phyloP scores from a whole-genome alignment of 208 protist species.

The Naegleria lovaniensis region DNA sequence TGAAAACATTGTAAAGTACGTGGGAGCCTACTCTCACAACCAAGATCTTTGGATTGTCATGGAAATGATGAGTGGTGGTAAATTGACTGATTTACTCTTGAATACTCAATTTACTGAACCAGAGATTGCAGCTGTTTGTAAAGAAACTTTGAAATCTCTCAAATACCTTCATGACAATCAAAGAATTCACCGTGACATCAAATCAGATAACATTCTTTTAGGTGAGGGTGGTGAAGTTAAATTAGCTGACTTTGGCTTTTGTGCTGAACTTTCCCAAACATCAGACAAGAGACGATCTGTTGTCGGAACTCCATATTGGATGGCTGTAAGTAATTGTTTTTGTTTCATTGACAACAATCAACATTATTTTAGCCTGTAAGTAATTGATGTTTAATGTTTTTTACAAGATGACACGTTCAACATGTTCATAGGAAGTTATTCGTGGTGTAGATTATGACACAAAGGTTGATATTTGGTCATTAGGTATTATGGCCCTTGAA shows the following conservation, averaged over 20 bases:
- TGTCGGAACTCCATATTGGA: conserved; percentile 58
- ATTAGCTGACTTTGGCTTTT: conserved; percentile 53
- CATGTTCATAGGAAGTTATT: conserved; percentile 45
- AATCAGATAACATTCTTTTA: conserved; percentile 49
- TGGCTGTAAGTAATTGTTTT: not conserved
- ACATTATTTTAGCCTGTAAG: not conserved
- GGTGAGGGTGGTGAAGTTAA: conserved; percentile 35
- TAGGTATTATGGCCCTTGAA: conserved; percentile 58
- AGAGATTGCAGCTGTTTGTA: conserved; percentile 39
- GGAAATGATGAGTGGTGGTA: conserved; percentile 56
- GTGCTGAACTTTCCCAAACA: conserved; percentile 35
- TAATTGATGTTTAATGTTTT: not conserved
- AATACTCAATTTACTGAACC: conserved; percentile 46
- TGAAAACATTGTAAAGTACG: conserved; percentile 76
- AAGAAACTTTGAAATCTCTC: conserved; percentile 43
- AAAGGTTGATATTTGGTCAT: conserved; percentile 57
- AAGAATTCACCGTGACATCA: conserved; percentile 50
- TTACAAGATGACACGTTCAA: not conserved
- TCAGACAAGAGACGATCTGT: conserved; percentile 45
- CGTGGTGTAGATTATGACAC: conserved; percentile 47
- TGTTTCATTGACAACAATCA: not conserved
- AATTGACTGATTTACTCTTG: conserved; percentile 53
- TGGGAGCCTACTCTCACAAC: conserved; percentile 58
- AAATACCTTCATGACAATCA: conserved; percentile 51
- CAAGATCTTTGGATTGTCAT: conserved; percentile 53